Evolutionary conservation across 257 asterid genomes (phyloP).

Genomic region (Fraxinus quadrangulata): DNA sequence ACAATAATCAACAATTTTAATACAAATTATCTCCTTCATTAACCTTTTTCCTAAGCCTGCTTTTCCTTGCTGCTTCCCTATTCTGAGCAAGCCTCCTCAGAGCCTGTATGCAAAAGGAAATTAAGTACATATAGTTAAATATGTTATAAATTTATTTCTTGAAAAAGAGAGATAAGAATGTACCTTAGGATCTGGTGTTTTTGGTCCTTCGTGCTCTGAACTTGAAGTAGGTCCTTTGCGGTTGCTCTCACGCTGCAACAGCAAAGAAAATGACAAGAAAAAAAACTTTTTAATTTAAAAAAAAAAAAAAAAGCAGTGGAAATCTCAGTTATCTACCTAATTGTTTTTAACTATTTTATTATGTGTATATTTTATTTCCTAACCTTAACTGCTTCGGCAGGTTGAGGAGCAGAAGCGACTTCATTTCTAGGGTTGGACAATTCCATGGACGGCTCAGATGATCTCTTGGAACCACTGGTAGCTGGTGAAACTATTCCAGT

Average conservation of each 20-base stretch:
- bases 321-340: constrained; percentile 31
- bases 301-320: constrained; percentile 4
- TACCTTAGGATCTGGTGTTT: constrained; percentile 91
- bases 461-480: constrained; percentile 62
- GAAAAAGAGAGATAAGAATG: not conserved
- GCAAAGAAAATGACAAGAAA: constrained; percentile 22
- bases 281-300: not conserved
- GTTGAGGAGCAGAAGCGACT: constrained; percentile 47
- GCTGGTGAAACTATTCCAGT: constrained; percentile 54
- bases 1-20: not conserved
- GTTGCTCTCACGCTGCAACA: constrained; percentile 75
- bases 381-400: constrained; percentile 75
- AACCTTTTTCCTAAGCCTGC: constrained; percentile 89
- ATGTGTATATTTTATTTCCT: constrained; percentile 33
- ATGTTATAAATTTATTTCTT: not conserved
- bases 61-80: constrained; percentile 96
- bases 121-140: not conserved
- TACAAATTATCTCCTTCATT: not conserved
- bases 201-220: constrained; percentile 72
- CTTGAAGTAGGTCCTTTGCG: constrained; percentile 64
- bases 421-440: constrained; percentile 55
- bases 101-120: constrained; percentile 42
- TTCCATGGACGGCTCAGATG: constrained; percentile 83
- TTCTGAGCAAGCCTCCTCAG: constrained; percentile 94
- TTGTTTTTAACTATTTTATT: not conserved